Conservation (phyloP, 306 rosid genomes). For the Prosopis cineraria region DNA sequence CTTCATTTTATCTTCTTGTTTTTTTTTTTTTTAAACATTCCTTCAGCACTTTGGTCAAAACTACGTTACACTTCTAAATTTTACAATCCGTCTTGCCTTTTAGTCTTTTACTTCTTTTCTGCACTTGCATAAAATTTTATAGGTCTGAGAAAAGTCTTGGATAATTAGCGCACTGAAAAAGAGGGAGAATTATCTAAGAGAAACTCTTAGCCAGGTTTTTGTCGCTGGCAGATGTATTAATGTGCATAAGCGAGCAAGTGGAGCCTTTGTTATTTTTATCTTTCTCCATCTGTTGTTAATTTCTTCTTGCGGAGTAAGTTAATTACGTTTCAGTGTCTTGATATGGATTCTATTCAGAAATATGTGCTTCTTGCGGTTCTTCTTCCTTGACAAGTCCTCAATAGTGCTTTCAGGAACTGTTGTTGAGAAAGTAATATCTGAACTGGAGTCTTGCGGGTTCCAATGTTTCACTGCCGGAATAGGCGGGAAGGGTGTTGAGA, state of each 20-base stretch:
- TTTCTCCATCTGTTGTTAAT: not conserved
- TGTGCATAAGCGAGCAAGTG: not conserved
- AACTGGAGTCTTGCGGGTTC: slow-evolving; percentile 84
- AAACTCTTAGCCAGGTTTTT: not conserved
- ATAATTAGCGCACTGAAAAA: not conserved
- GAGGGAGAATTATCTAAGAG: not conserved
- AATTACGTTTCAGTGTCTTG: slow-evolving; percentile 15
- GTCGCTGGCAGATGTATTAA: not conserved
- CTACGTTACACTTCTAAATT: not conserved
- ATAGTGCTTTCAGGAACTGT: slow-evolving; percentile 80
- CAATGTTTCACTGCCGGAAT: slow-evolving; percentile 79
- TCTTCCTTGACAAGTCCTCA: slow-evolving; percentile 56
- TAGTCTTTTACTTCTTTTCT: not conserved
- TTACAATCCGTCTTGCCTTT: not conserved
- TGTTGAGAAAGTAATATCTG: slow-evolving; percentile 71
- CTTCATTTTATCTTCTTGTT: not conserved
- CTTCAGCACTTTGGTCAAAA: not conserved
- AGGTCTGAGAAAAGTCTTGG: not conserved
- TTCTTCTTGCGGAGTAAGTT: not conserved
- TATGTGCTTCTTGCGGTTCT: slow-evolving; percentile 9
- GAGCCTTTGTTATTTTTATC: no score
- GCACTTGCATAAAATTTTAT: not conserved
- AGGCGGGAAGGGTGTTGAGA: slow-evolving; percentile 81
- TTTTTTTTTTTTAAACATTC: no score
- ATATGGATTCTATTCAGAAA: not conserved